These are phyloP conservation scores for Lentinula boryana DNA, from an alignment of 768 basidiomycete genomes.

Conservation along the genomic window DNA sequence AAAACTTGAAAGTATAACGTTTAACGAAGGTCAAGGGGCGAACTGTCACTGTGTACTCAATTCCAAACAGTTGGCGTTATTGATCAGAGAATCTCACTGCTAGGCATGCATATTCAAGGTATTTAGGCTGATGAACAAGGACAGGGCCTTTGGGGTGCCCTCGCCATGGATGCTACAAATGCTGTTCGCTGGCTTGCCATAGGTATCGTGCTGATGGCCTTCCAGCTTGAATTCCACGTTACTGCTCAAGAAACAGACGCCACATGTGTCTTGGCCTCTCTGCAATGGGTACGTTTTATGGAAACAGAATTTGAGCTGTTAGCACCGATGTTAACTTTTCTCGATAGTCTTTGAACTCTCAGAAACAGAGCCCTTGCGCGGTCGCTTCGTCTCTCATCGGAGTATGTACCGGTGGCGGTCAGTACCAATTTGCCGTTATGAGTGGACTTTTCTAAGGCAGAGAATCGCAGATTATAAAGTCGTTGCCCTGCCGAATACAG, in stretches of 20 bases:
- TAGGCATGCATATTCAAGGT: neutral
- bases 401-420: constrained; percentile 36
- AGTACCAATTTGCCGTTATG: constrained; percentile 12
- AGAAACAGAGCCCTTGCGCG: constrained; percentile 39
- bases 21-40: neutral
- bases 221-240: neutral
- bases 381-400: constrained; percentile 37
- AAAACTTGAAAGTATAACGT: neutral
- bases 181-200: neutral
- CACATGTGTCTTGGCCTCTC: constrained; percentile 14
- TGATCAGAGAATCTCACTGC: neutral
- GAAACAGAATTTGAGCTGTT: neutral
- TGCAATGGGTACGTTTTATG: constrained; percentile 20
- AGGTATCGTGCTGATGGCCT: neutral
- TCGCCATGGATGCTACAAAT: neutral
- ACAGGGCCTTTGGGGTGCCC: neutral
- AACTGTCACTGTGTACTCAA: neutral
- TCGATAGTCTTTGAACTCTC: constrained; percentile 27
- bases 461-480: constrained; percentile 22
- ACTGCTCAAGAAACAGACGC: constrained; percentile 18
- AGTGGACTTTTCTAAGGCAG: no score
- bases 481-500: constrained; percentile 14
- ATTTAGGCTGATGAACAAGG: constrained; percentile 1
- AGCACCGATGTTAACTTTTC: neutral
- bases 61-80: neutral